Evolutionary conservation across 2,329 filamentous ascomycete genomes (phyloP).

Genomic region (Calcarisporium arbuscula): DNA sequence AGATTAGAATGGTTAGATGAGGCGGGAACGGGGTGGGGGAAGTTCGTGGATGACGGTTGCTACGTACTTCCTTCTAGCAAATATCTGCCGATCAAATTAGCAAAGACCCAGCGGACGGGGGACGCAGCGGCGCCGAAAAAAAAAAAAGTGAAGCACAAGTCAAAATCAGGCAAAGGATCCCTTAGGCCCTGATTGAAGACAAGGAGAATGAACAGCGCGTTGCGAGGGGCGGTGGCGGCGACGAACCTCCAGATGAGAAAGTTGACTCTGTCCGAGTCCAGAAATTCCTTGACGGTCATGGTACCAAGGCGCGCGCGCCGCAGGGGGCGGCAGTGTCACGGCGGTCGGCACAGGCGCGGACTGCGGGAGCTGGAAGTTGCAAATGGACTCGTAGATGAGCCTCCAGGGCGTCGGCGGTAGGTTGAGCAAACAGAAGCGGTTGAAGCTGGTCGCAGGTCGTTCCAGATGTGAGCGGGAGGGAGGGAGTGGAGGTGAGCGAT

Average conservation of each 20-base stretch:
- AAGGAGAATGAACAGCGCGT: no score
- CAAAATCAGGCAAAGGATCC: no score
- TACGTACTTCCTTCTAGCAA: constrained; percentile 57
- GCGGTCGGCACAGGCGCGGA: constrained; percentile 12
- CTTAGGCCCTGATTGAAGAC: no score
- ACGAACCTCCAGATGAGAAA: constrained; percentile 67
- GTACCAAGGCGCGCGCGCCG: constrained; percentile 22
- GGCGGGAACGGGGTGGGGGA: constrained; percentile 2
- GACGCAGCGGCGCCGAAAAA: constrained; percentile 8
- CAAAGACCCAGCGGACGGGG: constrained; percentile 15
- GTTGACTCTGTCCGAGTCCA: constrained; percentile 63
- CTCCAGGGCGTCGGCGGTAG: constrained; percentile 3
- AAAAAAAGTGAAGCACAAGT: no score
- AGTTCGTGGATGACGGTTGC: constrained; percentile 13
- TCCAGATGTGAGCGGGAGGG: constrained; percentile 5
- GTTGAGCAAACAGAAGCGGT: constrained; percentile 1
- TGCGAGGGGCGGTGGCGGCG: no score
- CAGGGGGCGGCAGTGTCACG: constrained; percentile 25
- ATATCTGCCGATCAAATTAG: constrained; percentile 41
- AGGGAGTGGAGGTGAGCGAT: constrained; percentile 11
- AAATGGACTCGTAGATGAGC: constrained; percentile 5
- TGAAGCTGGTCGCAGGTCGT: constrained; percentile 6
- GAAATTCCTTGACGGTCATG: constrained; percentile 53
- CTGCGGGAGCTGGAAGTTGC: constrained; percentile 7
- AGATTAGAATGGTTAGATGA: constrained; percentile 18